Evolutionary conservation across 148 eudicot species (phyloP).

Genomic region (Rhododendron simsii): DNA sequence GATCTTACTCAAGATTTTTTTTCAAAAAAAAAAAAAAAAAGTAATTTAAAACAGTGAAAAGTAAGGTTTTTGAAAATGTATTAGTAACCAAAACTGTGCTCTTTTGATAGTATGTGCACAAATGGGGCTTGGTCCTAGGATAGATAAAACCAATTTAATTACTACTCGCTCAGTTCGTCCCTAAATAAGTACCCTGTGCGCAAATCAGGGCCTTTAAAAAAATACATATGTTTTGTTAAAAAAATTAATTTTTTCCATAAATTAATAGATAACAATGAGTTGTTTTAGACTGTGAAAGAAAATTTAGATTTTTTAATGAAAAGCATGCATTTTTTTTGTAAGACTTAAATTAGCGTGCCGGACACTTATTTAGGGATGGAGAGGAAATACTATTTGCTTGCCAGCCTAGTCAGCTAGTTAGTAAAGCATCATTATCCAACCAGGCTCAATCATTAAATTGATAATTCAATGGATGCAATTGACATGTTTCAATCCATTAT

Average conservation of each 20-base stretch:
- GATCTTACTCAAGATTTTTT: no score
- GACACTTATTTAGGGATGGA: no score
- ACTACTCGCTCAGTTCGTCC: no score
- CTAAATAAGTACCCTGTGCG: no score
- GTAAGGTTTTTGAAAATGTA: background rate
- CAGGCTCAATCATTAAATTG: background rate
- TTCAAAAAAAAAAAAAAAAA: no score
- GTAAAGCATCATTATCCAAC: background rate
- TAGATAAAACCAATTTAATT: background rate
- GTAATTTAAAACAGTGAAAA: background rate
- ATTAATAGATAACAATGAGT: no score
- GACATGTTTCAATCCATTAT: background rate
- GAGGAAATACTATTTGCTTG: background rate
- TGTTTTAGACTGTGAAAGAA: no score
- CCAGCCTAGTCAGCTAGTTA: background rate
- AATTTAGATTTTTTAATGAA: no score
- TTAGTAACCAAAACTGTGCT: background rate
- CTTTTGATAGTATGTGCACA: background rate
- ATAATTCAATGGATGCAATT: background rate
- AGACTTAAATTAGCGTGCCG: rapidly evolving
- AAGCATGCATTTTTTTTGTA: no score
- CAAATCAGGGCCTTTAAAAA: rapidly evolving
- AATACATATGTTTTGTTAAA: no score
- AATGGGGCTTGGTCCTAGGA: background rate
- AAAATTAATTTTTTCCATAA: no score